phyloP scores from a whole-genome alignment of 2,329 filamentous ascomycete genomes.

The Stemphylium lycopersici region DNA sequence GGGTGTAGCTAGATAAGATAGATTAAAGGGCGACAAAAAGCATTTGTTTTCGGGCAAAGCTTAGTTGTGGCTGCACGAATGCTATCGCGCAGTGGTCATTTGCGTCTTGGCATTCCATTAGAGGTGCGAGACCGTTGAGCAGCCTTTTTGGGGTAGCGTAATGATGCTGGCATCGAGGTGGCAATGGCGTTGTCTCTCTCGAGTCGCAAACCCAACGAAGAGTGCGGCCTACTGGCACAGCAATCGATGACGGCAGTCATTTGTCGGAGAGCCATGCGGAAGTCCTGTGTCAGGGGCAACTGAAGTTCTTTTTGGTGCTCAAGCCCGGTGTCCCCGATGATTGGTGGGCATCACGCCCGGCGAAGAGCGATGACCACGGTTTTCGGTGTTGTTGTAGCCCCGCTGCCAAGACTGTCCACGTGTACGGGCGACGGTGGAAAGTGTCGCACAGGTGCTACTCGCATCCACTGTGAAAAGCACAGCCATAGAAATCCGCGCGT shows the following conservation, averaged over 20 bases:
- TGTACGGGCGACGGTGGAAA: neutral
- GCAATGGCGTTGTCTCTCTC: neutral
- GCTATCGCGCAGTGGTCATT: conserved; percentile 16
- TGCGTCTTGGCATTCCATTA: conserved; percentile 5
- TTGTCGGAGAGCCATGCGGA: too few relatives aligned
- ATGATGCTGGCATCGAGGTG: neutral
- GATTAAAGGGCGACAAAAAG: conserved; percentile 15
- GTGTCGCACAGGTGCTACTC: neutral
- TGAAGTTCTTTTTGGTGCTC: neutral
- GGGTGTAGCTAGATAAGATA: conserved; percentile 18
- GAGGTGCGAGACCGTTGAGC: neutral
- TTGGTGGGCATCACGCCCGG: neutral
- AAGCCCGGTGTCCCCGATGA: neutral
- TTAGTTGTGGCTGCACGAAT: neutral
- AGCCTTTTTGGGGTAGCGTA: neutral
- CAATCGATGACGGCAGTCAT: too few relatives aligned
- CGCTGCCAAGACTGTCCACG: conserved; percentile 9
- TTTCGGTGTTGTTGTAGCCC: neutral
- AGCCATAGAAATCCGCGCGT: neutral
- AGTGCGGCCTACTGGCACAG: neutral
- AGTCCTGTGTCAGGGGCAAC: neutral
- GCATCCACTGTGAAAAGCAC: neutral
- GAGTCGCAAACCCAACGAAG: neutral
- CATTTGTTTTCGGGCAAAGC: conserved; percentile 9
- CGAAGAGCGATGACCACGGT: neutral